Conservation (phyloP, 768 basidiomycete species). For the Boletus fagicola region DNA sequence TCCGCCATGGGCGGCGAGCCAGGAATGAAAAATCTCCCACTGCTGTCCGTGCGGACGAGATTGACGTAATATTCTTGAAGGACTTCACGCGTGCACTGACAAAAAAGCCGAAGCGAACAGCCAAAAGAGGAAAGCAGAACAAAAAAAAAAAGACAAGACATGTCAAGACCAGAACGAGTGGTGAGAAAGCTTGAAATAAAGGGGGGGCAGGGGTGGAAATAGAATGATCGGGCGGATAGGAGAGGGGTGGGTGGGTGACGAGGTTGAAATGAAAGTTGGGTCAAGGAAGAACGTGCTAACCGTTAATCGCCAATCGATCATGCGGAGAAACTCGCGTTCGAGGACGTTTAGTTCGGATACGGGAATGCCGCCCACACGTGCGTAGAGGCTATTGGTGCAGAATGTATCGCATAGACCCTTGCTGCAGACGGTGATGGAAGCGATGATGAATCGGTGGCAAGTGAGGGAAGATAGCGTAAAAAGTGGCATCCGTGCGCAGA, state of each 20-base stretch:
- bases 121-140: not conserved
- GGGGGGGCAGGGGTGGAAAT: not conserved
- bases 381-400: conserved; percentile 92
- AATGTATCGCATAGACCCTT: conserved; percentile 96
- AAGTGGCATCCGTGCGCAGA: conserved; percentile 79
- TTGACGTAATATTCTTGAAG: conserved; percentile 94
- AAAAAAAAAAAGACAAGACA: conserved; percentile 7
- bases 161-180: conserved; percentile 22
- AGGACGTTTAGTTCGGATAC: conserved; percentile 89
- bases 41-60: conserved; percentile 82
- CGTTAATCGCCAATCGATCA: conserved; percentile 93
- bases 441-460: conserved; percentile 96
- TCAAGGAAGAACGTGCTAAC: conserved; percentile 53
- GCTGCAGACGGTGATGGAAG: conserved; percentile 86
- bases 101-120: conserved; percentile 4
- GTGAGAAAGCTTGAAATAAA: conserved; percentile 4
- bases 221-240: conserved; percentile 4
- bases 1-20: conserved; percentile 43
- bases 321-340: conserved; percentile 88
- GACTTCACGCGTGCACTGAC: conserved; percentile 83
- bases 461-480: conserved; percentile 96
- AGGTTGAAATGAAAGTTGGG: conserved; percentile 8
- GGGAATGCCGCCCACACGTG: conserved; percentile 93
- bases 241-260: conserved; percentile 5
- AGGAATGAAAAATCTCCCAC: conserved; percentile 52